These are phyloP conservation scores for Arabis alpina DNA, from an alignment of 345 rosid genomes.

Conservation along the genomic window DNA sequence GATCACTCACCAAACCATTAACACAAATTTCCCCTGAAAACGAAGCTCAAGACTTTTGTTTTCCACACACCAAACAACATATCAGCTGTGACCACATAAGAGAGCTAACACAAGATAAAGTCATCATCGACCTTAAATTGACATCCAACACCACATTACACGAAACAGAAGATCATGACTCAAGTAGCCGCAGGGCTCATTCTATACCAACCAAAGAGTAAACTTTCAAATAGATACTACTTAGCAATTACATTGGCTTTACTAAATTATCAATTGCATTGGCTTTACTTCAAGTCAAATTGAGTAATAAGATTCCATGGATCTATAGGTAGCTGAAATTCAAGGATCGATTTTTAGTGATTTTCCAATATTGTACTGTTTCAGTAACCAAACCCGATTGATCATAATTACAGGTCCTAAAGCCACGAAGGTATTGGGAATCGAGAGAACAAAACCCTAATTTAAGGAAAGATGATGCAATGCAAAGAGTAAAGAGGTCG, in stretches of 20 bases:
- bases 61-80: background rate
- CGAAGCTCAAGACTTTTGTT: background rate
- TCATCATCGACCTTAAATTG: background rate
- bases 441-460: conserved; percentile 29
- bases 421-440: conserved; percentile 15
- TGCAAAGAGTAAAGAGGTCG: background rate
- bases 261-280: background rate
- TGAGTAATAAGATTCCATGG: background rate
- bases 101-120: background rate
- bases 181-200: background rate
- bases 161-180: background rate
- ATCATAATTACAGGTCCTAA: no score
- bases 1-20: conserved; percentile 9
- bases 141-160: background rate
- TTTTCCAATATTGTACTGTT: no score
- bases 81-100: background rate
- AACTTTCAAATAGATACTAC: background rate
- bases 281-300: conserved; percentile 9
- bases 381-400: no score
- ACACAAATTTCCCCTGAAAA: background rate
- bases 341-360: no score
- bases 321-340: background rate
- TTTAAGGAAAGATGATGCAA: background rate
- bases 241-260: background rate
- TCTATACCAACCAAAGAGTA: background rate